These are phyloP conservation scores for Sporothrix globosa DNA, from an alignment of 2,329 filamentous ascomycete species.

Conservation along the genomic window DNA sequence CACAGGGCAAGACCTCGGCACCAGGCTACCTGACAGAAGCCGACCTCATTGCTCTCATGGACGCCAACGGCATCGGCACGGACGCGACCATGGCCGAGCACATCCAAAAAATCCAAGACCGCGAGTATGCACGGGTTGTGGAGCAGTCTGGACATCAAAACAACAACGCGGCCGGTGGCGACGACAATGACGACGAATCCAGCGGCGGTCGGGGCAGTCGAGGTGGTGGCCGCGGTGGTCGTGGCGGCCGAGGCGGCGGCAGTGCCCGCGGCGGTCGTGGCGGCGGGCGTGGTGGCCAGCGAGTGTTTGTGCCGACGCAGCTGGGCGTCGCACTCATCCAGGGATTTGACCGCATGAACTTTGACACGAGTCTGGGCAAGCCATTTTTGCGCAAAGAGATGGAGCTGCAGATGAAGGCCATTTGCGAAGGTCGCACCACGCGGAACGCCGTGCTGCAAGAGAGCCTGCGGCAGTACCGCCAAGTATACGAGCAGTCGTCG, in stretches of 20 bases:
- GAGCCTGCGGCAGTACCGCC: conserved; percentile 82
- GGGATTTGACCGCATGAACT: conserved; percentile 92
- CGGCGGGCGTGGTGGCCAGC: conserved; percentile 58
- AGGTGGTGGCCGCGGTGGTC: conserved; percentile 49
- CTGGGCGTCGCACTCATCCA: conserved; percentile 89
- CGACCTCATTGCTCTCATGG: conserved; percentile 94
- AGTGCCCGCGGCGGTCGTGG: conserved; percentile 46
- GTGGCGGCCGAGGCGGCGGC: conserved; percentile 48
- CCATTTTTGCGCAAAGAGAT: conserved; percentile 97
- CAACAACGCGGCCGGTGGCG: conserved; percentile 47
- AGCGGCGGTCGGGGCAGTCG: conserved; percentile 57
- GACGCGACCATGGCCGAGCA: conserved; percentile 99
- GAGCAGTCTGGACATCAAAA: conserved; percentile 39
- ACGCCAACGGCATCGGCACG: conserved; percentile 96
- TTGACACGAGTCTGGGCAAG: conserved; percentile 90
- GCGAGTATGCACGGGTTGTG: conserved; percentile 77
- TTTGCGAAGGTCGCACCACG: conserved; percentile 83
- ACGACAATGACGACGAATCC: conserved; percentile 51
- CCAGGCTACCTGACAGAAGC: conserved; percentile 91
- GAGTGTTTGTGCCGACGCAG: conserved; percentile 90
- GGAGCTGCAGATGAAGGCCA: conserved; percentile 95
- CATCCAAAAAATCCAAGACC: conserved; percentile 90
- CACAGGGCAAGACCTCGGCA: conserved; percentile 84
- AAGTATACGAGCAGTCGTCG: conserved; percentile 80
- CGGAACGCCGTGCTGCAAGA: conserved; percentile 76